Evolutionary conservation across 2,329 filamentous ascomycete species (phyloP).

Genomic region (Colletotrichum graminicola): DNA sequence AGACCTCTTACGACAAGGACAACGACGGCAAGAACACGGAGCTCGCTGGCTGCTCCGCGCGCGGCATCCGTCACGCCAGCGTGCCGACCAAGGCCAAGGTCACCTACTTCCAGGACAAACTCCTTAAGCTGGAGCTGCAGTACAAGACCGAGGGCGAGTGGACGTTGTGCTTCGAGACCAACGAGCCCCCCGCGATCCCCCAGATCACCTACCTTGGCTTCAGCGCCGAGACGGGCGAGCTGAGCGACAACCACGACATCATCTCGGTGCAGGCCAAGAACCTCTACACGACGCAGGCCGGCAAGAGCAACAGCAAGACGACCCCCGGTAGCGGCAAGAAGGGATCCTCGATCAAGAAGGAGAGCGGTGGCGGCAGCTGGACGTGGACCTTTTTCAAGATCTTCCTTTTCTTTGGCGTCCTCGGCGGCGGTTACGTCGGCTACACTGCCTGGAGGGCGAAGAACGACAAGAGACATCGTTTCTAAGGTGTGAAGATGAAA

Average conservation of each 20-base stretch:
- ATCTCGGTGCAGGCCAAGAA: conserved; percentile 88
- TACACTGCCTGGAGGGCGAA: conserved; percentile 85
- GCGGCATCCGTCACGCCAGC: conserved; percentile 84
- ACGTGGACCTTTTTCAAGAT: conserved; percentile 82
- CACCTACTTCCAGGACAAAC: conserved; percentile 97
- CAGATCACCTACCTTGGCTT: conserved; percentile 81
- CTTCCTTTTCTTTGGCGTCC: conserved; percentile 77
- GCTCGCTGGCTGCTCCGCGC: conserved; percentile 92
- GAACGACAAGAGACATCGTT: conserved; percentile 69
- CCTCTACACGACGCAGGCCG: conserved; percentile 75
- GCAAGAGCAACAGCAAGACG: conserved; percentile 51
- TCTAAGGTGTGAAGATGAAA: conserved; percentile 52
- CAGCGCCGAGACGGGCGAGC: conserved; percentile 92
- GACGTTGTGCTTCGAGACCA: conserved; percentile 87
- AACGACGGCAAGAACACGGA: conserved; percentile 96
- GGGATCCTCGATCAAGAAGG: conserved; percentile 55
- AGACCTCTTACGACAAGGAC: conserved; percentile 89
- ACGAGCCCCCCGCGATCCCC: conserved; percentile 80
- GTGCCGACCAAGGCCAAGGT: conserved; percentile 87
- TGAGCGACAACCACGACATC: conserved; percentile 98
- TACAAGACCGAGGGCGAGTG: conserved; percentile 93
- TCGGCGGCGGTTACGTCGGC: conserved; percentile 84
- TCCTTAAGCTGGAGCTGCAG: conserved; percentile 88
- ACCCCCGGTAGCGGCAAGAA: conserved; percentile 42
- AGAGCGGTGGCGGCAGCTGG: conserved; percentile 65